phyloP scores from a whole-genome alignment of 768 basidiomycete species.

The Hypholoma fasciculare region DNA sequence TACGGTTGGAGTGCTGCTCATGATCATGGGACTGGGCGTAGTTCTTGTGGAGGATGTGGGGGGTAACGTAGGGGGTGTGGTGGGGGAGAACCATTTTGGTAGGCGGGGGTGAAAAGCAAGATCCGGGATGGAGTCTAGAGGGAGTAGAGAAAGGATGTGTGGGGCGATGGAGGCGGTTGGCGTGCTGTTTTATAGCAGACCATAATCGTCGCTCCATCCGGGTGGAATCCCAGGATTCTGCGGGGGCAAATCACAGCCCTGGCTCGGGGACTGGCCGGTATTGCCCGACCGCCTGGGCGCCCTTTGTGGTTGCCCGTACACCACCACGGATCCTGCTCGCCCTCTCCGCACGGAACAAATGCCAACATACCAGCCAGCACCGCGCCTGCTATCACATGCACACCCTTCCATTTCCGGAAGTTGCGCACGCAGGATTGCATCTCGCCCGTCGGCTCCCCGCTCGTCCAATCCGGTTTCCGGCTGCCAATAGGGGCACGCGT shows the following conservation, averaged over 20 bases:
- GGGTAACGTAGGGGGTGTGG: slow-evolving; percentile 84
- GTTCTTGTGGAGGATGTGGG: slow-evolving; percentile 85
- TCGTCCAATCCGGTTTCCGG: slow-evolving; percentile 12
- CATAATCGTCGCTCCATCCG: slow-evolving; percentile 32
- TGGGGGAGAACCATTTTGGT: slow-evolving; percentile 66
- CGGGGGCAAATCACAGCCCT: slow-evolving; percentile 13
- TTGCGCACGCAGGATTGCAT: slow-evolving; percentile 2
- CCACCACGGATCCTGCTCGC: slow-evolving; percentile 14
- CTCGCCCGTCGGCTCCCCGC: slow-evolving; percentile 18
- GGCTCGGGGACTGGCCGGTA: slow-evolving; percentile 24
- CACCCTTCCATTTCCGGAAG: neutral
- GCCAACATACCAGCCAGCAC: neutral
- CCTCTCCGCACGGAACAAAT: slow-evolving; percentile 20
- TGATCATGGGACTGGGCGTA: slow-evolving; percentile 76
- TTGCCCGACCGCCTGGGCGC: slow-evolving; percentile 23
- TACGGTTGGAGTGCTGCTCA: slow-evolving; percentile 61
- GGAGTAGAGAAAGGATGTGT: slow-evolving; percentile 1
- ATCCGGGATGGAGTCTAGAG: slow-evolving; percentile 13
- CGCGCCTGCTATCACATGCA: slow-evolving; percentile 18
- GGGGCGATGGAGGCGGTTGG: slow-evolving; percentile 1
- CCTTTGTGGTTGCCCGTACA: slow-evolving; percentile 12
- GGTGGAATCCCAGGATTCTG: slow-evolving; percentile 31
- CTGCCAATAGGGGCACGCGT: slow-evolving; percentile 4
- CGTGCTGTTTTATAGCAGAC: slow-evolving; percentile 28
- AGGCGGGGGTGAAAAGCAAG: slow-evolving; percentile 18